Evolutionary conservation across 179 eudicot genomes (phyloP).

Genomic region (Actinidia polygama): DNA sequence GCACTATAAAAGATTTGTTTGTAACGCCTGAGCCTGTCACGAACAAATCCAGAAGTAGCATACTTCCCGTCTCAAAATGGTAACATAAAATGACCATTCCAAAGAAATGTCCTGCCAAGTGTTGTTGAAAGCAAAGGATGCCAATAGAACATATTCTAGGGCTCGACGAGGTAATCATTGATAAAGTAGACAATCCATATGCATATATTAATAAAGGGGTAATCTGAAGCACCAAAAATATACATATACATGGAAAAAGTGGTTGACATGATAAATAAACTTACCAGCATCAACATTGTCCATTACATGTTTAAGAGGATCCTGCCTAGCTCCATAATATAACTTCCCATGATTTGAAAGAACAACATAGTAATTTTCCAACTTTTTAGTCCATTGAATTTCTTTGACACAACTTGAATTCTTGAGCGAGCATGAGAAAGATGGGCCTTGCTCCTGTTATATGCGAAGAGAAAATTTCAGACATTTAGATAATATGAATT

Average conservation of each 20-base stretch:
- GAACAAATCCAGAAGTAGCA: not conserved
- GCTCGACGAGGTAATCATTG: not conserved
- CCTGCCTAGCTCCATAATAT: slow-evolving; percentile 56
- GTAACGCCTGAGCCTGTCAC: not conserved
- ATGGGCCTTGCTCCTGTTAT: slow-evolving; percentile 60
- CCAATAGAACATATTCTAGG: not conserved
- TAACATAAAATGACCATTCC: not conserved
- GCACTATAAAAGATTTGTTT: no score
- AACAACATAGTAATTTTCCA: slow-evolving; percentile 51
- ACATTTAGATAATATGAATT: not conserved
- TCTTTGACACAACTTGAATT: slow-evolving; percentile 67
- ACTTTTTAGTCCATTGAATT: slow-evolving; percentile 67
- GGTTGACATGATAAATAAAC: slow-evolving; percentile 10
- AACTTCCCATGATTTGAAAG: slow-evolving; percentile 61
- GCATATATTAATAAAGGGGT: not conserved
- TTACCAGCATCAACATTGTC: slow-evolving; percentile 86
- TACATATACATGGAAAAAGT: no score
- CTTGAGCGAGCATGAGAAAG: slow-evolving; percentile 54
- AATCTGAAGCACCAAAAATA: no score
- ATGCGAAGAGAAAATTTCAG: slow-evolving; percentile 6
- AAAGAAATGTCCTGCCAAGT: not conserved
- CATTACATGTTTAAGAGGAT: slow-evolving; percentile 47
- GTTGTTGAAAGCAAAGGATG: not conserved
- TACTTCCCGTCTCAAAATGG: not conserved
- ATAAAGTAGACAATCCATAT: not conserved